Base-by-base conservation (phyloP, 2,329 filamentous ascomycete genomes). In the Colletotrichum noveboracense region DNA sequence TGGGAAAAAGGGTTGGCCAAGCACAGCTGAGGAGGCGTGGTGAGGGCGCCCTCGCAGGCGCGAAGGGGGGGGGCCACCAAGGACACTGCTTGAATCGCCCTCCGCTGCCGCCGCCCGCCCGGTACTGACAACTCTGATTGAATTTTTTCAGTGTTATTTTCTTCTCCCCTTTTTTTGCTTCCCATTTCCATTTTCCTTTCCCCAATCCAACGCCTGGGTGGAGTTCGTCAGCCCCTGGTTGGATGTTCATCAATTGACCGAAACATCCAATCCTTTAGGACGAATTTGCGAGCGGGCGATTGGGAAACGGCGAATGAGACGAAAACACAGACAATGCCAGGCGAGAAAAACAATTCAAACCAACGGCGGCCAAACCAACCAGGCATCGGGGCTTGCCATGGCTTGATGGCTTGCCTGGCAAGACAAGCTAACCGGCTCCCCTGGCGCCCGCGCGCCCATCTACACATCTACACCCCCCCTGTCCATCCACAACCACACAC, bases 321-420 rank as follows among this genome's bases (percentile, higher is more conserved):
- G 7, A 66, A 48, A 61, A 58, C 43, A 74, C 55, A 56, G 52
- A 70, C 58, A 48, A 52, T 48, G 30, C 55, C 67, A 70, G 55
- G 52, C 43, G 18, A 55, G 38, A 38, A 66, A 66, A 34, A 32
- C 58, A 65, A 21, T 55, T 30, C 73, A 52, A 73, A 68, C 70
- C 73, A 75, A 73, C 73, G 70, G 64, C 73, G 34, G 66, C 58
- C 34, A 36, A 70, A 36, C 71, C 66, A 74, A 66, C 58, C 32
- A 66, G 66, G 26, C 66, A 14, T 68, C 69, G 73, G 73, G 73
- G 73, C 69, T 72, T 72, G 14, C 61, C 28, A 55, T 75, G 48
- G 66, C 66, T 70, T 66, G 71, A 56, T 65, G 71, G 48, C 71
- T 66, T 65, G 58, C 7, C 60, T 64, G 71, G 72, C 69, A 73